Evolutionary conservation across 2,329 filamentous ascomycete species (phyloP), one percentile per base, ranked within the genome.

Genomic region (Xylariomycetidae sp.): DNA sequence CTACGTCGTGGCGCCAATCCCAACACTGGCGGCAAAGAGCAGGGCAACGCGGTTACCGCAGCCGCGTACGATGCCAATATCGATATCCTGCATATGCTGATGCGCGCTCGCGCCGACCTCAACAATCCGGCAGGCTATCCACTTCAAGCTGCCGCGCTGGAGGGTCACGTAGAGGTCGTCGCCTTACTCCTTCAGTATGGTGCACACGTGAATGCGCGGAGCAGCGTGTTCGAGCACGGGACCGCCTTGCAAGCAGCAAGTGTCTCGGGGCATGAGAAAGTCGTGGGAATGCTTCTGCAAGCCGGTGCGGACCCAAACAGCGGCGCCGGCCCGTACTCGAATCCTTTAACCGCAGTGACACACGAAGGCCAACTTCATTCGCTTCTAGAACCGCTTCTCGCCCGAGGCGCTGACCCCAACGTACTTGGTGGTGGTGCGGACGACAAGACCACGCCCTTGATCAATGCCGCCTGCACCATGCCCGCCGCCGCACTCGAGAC

Each of bases 181-280:
- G 34, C 52, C 9, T 44, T 58, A 15, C 54, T 66, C 6, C 31
- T 66, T 2, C 38, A 54, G 1, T 49, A 45, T 5, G 59, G 57
- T 10, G 62, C 61, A 6, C 41, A 62, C 15, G 51, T 59, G 8
- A 58, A 65, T 31, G 56, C 57, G 2, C 47, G 43, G 8, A 48
- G 49, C 27, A 37, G 48, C 2, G 50, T 54, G 13, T 59, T 64
- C 34, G 23, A 37, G 1, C 44, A 49, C 2, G 56, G 58, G 4
- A 66, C 61, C 4, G 63, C 63, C 1, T 44, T 67, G 1, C 64
- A 67, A 33, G 63, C 51, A 0, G 64, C 64, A 0, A 57, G 56
- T 23, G 59, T 63, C 27, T 50, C 50, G 1, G 52, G 61, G 3
- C 48, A 54, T 19, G 37, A 31, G 0, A 57, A 63, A 3, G 59